phyloP scores from a whole-genome alignment of 768 basidiomycete species.

The Mrakia hoshinonis region DNA sequence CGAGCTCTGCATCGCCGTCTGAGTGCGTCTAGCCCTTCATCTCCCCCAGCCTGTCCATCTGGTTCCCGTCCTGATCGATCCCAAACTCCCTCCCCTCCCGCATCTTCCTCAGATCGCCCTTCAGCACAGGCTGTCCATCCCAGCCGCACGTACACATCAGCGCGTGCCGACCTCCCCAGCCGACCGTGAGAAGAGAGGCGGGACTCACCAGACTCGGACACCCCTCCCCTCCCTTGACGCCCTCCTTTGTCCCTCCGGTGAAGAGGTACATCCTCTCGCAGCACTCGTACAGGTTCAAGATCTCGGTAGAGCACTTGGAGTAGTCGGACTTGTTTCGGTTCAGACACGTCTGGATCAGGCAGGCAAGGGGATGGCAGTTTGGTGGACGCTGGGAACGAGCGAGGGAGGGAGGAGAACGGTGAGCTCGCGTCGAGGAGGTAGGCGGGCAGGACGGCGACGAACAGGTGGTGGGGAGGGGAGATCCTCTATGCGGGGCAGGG shows the following conservation, averaged over 20 bases:
- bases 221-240: slow-evolving; percentile 4
- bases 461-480: neutral
- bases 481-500: neutral
- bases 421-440: neutral
- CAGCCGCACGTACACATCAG: neutral
- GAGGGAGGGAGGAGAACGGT: neutral
- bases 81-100: neutral
- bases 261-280: slow-evolving; percentile 9
- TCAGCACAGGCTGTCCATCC: neutral
- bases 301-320: slow-evolving; percentile 7
- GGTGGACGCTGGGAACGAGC: neutral
- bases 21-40: neutral
- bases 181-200: neutral
- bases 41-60: neutral
- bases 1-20: too few relatives aligned
- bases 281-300: slow-evolving; percentile 16
- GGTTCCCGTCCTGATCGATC: neutral
- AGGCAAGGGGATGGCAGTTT: slow-evolving; percentile 15
- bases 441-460: neutral
- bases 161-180: neutral
- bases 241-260: neutral
- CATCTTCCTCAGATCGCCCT: slow-evolving; percentile 1
- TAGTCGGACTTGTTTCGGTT: slow-evolving; percentile 14
- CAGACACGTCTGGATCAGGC: slow-evolving; percentile 18
- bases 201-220: slow-evolving; percentile 16